Percentiles rank a stretch among this genome's conserved stretches.
Conservation (phyloP, 1,284 basidiomycete species). For the Schizophyllum commune region DNA sequence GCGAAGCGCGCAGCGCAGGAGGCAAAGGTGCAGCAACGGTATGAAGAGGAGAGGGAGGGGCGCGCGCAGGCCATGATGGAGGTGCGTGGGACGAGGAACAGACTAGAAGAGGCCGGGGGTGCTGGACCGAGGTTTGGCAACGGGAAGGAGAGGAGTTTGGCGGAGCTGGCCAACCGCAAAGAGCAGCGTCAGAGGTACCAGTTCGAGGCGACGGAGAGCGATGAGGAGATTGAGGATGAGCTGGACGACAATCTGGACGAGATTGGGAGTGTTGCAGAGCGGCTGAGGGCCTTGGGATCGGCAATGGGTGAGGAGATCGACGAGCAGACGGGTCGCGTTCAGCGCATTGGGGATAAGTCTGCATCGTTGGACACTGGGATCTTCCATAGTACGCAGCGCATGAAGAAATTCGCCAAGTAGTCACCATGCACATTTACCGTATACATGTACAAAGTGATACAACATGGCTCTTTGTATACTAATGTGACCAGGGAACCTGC, state of each 20-base stretch:
- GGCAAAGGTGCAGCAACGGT: slow-evolving; percentile 76
- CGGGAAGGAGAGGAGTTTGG: slow-evolving; percentile 34
- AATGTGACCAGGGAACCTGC: background rate
- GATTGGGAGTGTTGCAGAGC: slow-evolving; percentile 72
- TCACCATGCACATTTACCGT: too few species aligned
- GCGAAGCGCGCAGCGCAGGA: slow-evolving; percentile 87
- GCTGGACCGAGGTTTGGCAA: slow-evolving; percentile 36
- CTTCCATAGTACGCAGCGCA: slow-evolving; percentile 61
- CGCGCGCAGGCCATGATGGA: slow-evolving; percentile 81
- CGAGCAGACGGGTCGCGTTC: slow-evolving; percentile 64
- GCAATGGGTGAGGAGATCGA: slow-evolving; percentile 82
- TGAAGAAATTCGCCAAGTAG: slow-evolving; percentile 24
- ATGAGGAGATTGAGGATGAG: slow-evolving; percentile 91
- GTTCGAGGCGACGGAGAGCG: slow-evolving; percentile 89
- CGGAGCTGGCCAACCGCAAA: slow-evolving; percentile 37
- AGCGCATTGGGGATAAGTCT: slow-evolving; percentile 62
- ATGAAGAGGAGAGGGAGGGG: slow-evolving; percentile 82
- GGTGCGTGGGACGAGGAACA: slow-evolving; percentile 79
- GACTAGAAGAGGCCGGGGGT: slow-evolving; percentile 71
- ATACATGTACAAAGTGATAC: too few species aligned
- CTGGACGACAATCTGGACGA: slow-evolving; percentile 90
- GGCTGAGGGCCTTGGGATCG: slow-evolving; percentile 79
- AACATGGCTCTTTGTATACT: too few species aligned
- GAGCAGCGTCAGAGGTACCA: slow-evolving; percentile 81
- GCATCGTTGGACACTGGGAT: slow-evolving; percentile 53